phyloP scores from a whole-genome alignment of 306 rosid genomes.

The Dicorynia guianensis region DNA sequence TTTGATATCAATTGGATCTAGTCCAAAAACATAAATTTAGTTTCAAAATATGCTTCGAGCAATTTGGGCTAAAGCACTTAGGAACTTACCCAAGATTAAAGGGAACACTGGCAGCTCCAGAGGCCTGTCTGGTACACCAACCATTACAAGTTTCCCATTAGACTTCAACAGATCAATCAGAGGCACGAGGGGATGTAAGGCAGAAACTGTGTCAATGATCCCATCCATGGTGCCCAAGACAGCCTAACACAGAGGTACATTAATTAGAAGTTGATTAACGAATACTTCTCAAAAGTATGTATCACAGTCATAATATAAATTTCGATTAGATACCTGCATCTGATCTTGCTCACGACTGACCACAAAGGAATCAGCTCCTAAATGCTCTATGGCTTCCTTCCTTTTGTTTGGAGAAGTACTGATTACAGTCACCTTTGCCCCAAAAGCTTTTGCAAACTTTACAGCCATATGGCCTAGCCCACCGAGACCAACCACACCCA shows the following conservation, averaged over 20 bases:
- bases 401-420: constrained; percentile 46
- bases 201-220: constrained; percentile 56
- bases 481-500: constrained; percentile 62
- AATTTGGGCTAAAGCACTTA: not conserved
- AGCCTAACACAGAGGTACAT: constrained; percentile 9
- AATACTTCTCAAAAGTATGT: not conserved
- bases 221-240: constrained; percentile 49
- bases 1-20: too few relatives aligned
- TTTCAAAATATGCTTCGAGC: too few relatives aligned
- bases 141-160: constrained; percentile 49
- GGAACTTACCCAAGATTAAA: constrained; percentile 29
- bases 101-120: constrained; percentile 39
- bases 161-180: constrained; percentile 40
- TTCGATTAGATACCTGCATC: constrained; percentile 38
- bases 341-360: constrained; percentile 45
- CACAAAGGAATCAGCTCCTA: constrained; percentile 48
- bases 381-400: constrained; percentile 43
- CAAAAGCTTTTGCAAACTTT: constrained; percentile 52
- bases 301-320: not conserved
- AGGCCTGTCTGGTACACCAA: constrained; percentile 50
- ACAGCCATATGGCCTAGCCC: constrained; percentile 60
- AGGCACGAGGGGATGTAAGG: constrained; percentile 42
- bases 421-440: constrained; percentile 48
- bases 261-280: not conserved
- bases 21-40: too few relatives aligned